These are phyloP conservation scores for Nicotiana paniculata DNA, from an alignment of 257 asterid genomes.

Conservation along the genomic window DNA sequence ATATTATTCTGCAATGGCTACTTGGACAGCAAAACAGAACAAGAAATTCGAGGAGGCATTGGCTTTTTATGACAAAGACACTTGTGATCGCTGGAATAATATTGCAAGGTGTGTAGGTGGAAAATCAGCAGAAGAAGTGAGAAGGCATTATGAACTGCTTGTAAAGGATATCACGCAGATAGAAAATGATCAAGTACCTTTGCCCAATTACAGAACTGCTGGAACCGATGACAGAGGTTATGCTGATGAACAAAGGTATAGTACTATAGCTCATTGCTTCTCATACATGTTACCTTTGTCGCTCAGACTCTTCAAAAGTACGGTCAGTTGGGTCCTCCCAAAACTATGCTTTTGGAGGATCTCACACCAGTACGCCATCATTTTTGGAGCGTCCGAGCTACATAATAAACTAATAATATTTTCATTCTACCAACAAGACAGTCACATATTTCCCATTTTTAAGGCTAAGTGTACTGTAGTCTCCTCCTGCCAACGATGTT, in stretches of 20 bases:
- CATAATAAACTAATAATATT: not conserved
- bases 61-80: constrained; percentile 35
- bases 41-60: constrained; percentile 45
- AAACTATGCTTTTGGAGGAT: no score
- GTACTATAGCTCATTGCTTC: not conserved
- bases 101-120: constrained; percentile 40
- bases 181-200: constrained; percentile 28
- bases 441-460: not conserved
- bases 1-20: constrained; percentile 33
- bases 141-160: constrained; percentile 34
- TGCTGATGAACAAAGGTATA: constrained; percentile 25
- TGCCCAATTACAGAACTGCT: constrained; percentile 26
- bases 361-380: no score
- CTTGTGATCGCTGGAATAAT: constrained; percentile 38
- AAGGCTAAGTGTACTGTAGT: no score
- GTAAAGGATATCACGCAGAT: constrained; percentile 34
- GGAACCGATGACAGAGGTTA: constrained; percentile 15
- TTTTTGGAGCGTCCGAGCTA: no score
- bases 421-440: not conserved
- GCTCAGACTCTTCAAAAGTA: no score
- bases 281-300: not conserved
- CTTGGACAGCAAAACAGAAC: constrained; percentile 45
- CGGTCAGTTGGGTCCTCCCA: no score
- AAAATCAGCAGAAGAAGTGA: constrained; percentile 36
- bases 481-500: no score